Conservation (phyloP, 768 basidiomycete species). For the Boletus tomentosulus region DNA sequence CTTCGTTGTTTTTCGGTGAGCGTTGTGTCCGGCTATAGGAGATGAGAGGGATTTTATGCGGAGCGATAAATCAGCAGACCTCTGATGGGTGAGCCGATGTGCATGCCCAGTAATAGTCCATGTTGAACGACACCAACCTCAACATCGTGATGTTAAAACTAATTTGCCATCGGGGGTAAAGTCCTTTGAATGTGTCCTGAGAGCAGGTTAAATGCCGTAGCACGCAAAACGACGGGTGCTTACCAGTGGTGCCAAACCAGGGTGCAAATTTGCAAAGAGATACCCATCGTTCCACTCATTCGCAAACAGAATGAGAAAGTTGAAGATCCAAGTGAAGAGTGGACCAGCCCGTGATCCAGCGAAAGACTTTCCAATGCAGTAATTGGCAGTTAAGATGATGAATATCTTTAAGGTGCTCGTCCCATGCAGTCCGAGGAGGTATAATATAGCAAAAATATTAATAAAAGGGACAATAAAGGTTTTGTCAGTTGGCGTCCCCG, state of each 20-base stretch:
- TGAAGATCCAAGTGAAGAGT: constrained; percentile 72
- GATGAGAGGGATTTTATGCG: constrained; percentile 3
- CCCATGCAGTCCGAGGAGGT: constrained; percentile 79
- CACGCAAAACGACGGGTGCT: constrained; percentile 21
- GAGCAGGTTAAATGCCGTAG: constrained; percentile 6
- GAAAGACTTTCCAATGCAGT: constrained; percentile 48
- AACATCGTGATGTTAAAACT: constrained; percentile 96
- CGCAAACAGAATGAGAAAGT: constrained; percentile 63
- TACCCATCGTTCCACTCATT: constrained; percentile 81
- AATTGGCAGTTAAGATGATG: constrained; percentile 68
- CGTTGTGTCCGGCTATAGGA: constrained; percentile 24
- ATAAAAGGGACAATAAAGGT: constrained; percentile 53
- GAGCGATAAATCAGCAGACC: constrained; percentile 31
- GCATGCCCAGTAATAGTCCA: constrained; percentile 90
- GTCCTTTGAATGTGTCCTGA: constrained; percentile 65
- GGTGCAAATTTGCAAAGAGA: constrained; percentile 51
- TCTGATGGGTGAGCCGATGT: constrained; percentile 36
- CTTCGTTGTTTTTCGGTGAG: constrained; percentile 61
- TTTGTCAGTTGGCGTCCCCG: constrained; percentile 25
- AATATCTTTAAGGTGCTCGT: constrained; percentile 74
- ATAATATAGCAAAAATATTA: constrained; percentile 53
- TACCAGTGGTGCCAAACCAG: constrained; percentile 59
- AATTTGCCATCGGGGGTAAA: constrained; percentile 90
- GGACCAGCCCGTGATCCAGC: constrained; percentile 44
- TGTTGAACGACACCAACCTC: constrained; percentile 84